Evolutionary conservation across 2,329 filamentous ascomycete species (phyloP).

Genomic region (Fusarium camptoceras): DNA sequence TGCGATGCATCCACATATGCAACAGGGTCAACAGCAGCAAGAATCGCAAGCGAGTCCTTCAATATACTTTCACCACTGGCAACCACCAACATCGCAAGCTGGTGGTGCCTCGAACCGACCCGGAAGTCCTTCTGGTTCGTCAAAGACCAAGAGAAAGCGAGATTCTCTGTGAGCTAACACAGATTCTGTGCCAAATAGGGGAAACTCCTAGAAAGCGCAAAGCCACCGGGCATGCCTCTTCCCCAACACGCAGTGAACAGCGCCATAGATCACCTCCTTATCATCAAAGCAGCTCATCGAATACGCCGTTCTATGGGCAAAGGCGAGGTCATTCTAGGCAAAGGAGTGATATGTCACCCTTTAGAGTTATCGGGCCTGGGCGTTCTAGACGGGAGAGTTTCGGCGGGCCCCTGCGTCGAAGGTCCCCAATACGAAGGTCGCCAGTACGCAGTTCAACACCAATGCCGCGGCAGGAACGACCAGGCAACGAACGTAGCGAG

Average conservation of each 20-base stretch:
- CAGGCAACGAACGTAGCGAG: constrained; percentile 45
- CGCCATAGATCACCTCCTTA: constrained; percentile 52
- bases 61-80: constrained; percentile 94
- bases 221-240: constrained; percentile 62
- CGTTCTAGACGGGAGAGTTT: constrained; percentile 45
- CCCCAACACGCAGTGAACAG: constrained; percentile 47
- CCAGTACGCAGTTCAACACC: constrained; percentile 40
- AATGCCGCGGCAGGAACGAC: constrained; percentile 40
- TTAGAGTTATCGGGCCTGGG: constrained; percentile 45
- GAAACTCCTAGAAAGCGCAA: constrained; percentile 90
- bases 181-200: constrained; percentile 64
- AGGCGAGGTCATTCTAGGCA: constrained; percentile 52
- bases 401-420: constrained; percentile 42
- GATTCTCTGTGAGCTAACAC: constrained; percentile 57
- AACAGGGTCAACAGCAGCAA: constrained; percentile 66
- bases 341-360: constrained; percentile 54
- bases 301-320: constrained; percentile 40
- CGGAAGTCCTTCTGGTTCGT: constrained; percentile 80
- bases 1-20: constrained; percentile 60
- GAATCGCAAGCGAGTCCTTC: constrained; percentile 72
- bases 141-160: constrained; percentile 63
- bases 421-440: constrained; percentile 43
- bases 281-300: constrained; percentile 46
- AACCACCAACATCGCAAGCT: constrained; percentile 77
- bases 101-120: constrained; percentile 72